phyloP scores from a whole-genome alignment of 148 eudicot species.

The Polygonum maritimum region DNA sequence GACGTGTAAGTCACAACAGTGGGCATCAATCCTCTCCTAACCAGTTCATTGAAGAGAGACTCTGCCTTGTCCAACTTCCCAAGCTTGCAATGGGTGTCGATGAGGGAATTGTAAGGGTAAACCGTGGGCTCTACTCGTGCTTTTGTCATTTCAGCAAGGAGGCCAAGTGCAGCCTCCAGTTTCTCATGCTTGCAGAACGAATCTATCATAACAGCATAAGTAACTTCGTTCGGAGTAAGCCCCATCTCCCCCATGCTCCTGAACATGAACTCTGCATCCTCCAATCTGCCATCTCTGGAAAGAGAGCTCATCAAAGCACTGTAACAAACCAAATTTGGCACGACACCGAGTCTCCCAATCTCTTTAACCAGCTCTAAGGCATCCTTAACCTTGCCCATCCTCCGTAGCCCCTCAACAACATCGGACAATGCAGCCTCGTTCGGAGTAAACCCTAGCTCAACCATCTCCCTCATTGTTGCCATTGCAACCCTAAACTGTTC shows the following conservation, averaged over 20 bases:
- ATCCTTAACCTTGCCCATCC: slow-evolving; percentile 32
- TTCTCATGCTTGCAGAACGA: slow-evolving; percentile 53
- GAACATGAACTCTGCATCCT: slow-evolving; percentile 48
- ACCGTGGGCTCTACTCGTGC: slow-evolving; percentile 37
- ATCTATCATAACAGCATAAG: slow-evolving; percentile 52
- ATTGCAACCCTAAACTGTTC: slow-evolving; percentile 36
- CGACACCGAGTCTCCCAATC: slow-evolving; percentile 31
- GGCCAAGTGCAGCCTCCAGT: slow-evolving; percentile 34
- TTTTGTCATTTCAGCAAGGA: slow-evolving; percentile 41
- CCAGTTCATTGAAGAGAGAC: slow-evolving; percentile 43
- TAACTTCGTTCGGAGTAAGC: slow-evolving; percentile 50
- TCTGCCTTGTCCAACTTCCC: slow-evolving; percentile 47
- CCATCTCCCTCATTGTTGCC: slow-evolving; percentile 50
- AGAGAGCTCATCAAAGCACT: slow-evolving; percentile 56
- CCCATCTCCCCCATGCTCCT: slow-evolving; percentile 42
- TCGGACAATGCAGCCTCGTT: slow-evolving; percentile 56
- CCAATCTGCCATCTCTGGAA: slow-evolving; percentile 51
- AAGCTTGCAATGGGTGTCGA: slow-evolving; percentile 55
- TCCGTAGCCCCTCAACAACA: slow-evolving; percentile 72
- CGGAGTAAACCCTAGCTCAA: slow-evolving; percentile 49
- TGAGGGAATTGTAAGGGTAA: slow-evolving; percentile 59
- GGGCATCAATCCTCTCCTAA: slow-evolving; percentile 45
- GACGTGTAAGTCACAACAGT: slow-evolving; percentile 70
- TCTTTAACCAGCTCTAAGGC: slow-evolving; percentile 46
- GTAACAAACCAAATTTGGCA: slow-evolving; percentile 57